Evolutionary conservation across 352 stramenopile genomes (phyloP).

Genomic region (Phytophthora pluvialis): DNA sequence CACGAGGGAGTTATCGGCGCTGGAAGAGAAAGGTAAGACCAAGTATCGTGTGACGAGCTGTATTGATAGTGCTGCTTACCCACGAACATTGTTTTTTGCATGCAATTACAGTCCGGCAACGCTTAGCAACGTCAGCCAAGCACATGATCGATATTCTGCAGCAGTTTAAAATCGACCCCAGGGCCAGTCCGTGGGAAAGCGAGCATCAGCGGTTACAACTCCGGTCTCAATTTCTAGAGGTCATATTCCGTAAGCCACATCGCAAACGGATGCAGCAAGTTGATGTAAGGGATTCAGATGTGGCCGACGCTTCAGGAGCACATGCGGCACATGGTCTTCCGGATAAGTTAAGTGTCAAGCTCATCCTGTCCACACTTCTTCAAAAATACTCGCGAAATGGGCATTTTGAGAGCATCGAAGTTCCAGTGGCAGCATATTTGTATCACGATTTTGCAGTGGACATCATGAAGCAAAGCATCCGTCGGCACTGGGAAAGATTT

Average conservation of each 20-base stretch:
- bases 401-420: slow-evolving; percentile 72
- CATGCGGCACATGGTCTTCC: slow-evolving; percentile 22
- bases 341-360: slow-evolving; percentile 51
- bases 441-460: slow-evolving; percentile 65
- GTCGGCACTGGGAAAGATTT: slow-evolving; percentile 44
- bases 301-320: background rate
- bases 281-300: slow-evolving; percentile 12
- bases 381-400: slow-evolving; percentile 85
- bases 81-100: background rate
- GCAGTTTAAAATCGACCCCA: slow-evolving; percentile 58
- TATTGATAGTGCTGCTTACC: slow-evolving; percentile 1
- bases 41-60: background rate
- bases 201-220: slow-evolving; percentile 55
- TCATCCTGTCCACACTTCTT: slow-evolving; percentile 64
- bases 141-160: slow-evolving; percentile 74
- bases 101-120: slow-evolving; percentile 56
- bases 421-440: slow-evolving; percentile 49
- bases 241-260: slow-evolving; percentile 69
- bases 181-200: slow-evolving; percentile 62
- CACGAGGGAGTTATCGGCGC: slow-evolving; percentile 56
- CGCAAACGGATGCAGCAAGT: slow-evolving; percentile 36
- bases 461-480: slow-evolving; percentile 54
- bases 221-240: slow-evolving; percentile 56
- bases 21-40: slow-evolving; percentile 70
- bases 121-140: slow-evolving; percentile 74